A percentile compares a stretch with the other conserved stretches of the same genome.
Evolutionary conservation across 176 grass and related monocot genomes (phyloP).

Genomic region (Pontederia crassipes): DNA sequence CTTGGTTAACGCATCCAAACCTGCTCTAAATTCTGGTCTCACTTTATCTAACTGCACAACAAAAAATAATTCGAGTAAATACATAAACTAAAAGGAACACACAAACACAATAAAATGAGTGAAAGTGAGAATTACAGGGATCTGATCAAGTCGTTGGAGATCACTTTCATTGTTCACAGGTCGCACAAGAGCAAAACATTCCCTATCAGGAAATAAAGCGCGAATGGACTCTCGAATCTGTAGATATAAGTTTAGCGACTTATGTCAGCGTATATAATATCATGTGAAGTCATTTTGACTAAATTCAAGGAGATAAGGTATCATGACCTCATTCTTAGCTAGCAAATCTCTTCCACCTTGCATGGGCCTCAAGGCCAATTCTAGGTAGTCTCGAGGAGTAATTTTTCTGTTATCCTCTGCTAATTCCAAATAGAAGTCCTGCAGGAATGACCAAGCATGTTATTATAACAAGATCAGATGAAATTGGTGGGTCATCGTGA

Average conservation of each 20-base stretch:
- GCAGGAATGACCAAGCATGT: neutral
- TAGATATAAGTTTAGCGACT: slow-evolving; percentile 9
- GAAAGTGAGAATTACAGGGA: slow-evolving; percentile 46
- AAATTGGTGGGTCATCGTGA: too few species aligned
- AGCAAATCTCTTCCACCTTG: slow-evolving; percentile 69
- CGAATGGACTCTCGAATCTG: slow-evolving; percentile 91
- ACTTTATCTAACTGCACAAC: slow-evolving; percentile 65
- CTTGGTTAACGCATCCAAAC: slow-evolving; percentile 76
- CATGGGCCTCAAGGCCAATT: slow-evolving; percentile 76
- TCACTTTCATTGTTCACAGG: slow-evolving; percentile 93
- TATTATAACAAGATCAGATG: too few species aligned
- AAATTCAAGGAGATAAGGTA: slow-evolving; percentile 4
- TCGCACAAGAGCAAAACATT: slow-evolving; percentile 84
- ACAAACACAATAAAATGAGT: slow-evolving; percentile 11
- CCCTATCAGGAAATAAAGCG: slow-evolving; percentile 88
- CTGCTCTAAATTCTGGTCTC: slow-evolving; percentile 75
- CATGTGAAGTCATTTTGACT: slow-evolving; percentile 10
- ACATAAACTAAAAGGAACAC: neutral
- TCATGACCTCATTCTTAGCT: slow-evolving; percentile 61
- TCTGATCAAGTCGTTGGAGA: slow-evolving; percentile 82
- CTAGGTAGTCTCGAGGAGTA: slow-evolving; percentile 85
- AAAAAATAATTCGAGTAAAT: slow-evolving; percentile 14
- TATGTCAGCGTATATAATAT: slow-evolving; percentile 1
- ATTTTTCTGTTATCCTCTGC: slow-evolving; percentile 89
- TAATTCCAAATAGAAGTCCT: slow-evolving; percentile 97